Evolutionary conservation across 2,329 filamentous ascomycete species (phyloP).

Genomic region (Pseudocercospora vitis): DNA sequence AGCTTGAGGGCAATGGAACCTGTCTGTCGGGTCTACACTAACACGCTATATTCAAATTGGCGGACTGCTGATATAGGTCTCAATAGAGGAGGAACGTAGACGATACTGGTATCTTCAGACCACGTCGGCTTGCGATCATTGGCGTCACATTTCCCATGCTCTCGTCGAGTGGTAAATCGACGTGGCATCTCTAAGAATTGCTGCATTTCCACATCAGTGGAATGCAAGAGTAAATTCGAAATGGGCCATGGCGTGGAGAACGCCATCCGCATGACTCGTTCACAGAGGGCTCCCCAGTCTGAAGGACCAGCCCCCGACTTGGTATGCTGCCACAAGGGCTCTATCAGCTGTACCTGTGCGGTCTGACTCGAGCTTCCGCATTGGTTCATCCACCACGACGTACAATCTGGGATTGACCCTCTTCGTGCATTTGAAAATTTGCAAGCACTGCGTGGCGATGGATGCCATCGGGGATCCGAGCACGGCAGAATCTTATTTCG

Average conservation of each 20-base stretch:
- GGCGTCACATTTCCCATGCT: too few species aligned
- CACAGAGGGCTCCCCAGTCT: neutral
- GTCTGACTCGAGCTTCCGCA: neutral
- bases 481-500: neutral
- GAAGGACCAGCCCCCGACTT: neutral
- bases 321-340: neutral
- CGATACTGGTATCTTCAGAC: too few species aligned
- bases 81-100: too few species aligned
- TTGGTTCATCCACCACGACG: neutral
- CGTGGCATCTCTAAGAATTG: too few species aligned
- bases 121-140: too few species aligned
- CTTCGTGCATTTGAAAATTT: neutral
- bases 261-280: neutral
- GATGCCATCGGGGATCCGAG: neutral
- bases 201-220: too few species aligned
- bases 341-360: neutral
- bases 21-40: neutral
- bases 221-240: too few species aligned
- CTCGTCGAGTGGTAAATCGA: too few species aligned
- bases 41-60: neutral
- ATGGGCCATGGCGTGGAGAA: neutral
- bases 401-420: neutral
- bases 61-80: neutral
- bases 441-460: neutral
- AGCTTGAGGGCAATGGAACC: neutral